These are phyloP conservation scores for Stephanodiscus minutulus DNA, from an alignment of 108 stramenopile species.

Conservation along the genomic window DNA sequence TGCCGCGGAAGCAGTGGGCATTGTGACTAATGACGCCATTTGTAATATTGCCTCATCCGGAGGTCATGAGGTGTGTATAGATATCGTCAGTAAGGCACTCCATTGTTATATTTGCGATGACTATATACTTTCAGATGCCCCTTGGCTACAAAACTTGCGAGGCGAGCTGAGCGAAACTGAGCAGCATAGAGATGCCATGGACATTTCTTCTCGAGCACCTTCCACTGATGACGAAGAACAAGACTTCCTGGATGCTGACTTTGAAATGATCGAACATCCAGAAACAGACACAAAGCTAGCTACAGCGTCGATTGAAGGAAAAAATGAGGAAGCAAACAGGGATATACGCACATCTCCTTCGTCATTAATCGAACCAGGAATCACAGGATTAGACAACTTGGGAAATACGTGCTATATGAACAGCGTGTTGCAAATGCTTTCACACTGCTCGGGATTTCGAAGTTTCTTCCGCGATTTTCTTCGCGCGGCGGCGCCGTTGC, in stretches of 20 bases:
- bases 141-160: constrained; percentile 40
- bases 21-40: not conserved
- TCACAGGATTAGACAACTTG: constrained; percentile 77
- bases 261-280: constrained; percentile 31
- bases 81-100: constrained; percentile 45
- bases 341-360: constrained; percentile 9
- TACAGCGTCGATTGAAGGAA: not conserved
- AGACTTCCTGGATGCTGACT: constrained; percentile 28
- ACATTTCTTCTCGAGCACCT: constrained; percentile 3
- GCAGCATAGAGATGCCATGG: constrained; percentile 18
- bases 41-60: not conserved
- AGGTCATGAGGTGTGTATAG: constrained; percentile 49
- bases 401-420: constrained; percentile 92
- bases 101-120: constrained; percentile 55
- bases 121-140: constrained; percentile 47
- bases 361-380: constrained; percentile 42
- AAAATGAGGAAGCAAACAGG: not conserved
- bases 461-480: constrained; percentile 45
- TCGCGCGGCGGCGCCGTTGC: constrained; percentile 36
- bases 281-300: not conserved
- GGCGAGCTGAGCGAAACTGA: constrained; percentile 35
- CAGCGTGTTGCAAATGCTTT: constrained; percentile 72
- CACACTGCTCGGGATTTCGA: constrained; percentile 49
- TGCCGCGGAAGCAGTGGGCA: constrained; percentile 4
- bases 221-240: constrained; percentile 21